Conservation (phyloP, 2,329 filamentous ascomycete species). For the Aschersonia sp. region DNA sequence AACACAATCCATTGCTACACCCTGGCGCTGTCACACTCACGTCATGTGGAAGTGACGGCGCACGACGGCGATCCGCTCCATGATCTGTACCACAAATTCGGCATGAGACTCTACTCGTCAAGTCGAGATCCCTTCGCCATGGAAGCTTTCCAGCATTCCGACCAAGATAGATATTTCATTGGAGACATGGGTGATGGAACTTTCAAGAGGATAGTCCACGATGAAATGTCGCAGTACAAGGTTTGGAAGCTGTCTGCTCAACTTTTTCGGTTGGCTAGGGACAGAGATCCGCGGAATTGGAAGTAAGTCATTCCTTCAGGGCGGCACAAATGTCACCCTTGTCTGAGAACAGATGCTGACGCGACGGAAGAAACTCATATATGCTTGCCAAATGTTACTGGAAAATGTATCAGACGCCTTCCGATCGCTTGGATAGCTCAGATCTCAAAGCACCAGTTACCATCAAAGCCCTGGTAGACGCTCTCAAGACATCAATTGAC, state of each 20-base stretch:
- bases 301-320: constrained; percentile 25
- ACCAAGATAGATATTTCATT: constrained; percentile 43
- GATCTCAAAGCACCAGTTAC: constrained; percentile 20
- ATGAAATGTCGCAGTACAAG: constrained; percentile 43
- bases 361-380: constrained; percentile 32
- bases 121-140: constrained; percentile 48
- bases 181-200: constrained; percentile 33
- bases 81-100: constrained; percentile 45
- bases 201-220: constrained; percentile 35
- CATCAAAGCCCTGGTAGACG: constrained; percentile 26
- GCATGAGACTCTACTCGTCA: constrained; percentile 46
- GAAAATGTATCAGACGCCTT: constrained; percentile 44
- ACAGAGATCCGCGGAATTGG: constrained; percentile 39
- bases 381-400: constrained; percentile 49
- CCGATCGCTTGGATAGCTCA: constrained; percentile 26
- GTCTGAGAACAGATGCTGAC: constrained; percentile 6
- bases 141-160: constrained; percentile 43
- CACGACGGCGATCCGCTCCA: constrained; percentile 38
- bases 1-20: constrained; percentile 71
- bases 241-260: constrained; percentile 46
- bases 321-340: too few species aligned
- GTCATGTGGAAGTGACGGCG: constrained; percentile 24
- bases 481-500: constrained; percentile 35
- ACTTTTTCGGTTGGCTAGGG: constrained; percentile 41
- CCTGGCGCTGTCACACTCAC: constrained; percentile 41